Conservation (phyloP, 2,329 filamentous ascomycete species). For the Sporothrix pallida region DNA sequence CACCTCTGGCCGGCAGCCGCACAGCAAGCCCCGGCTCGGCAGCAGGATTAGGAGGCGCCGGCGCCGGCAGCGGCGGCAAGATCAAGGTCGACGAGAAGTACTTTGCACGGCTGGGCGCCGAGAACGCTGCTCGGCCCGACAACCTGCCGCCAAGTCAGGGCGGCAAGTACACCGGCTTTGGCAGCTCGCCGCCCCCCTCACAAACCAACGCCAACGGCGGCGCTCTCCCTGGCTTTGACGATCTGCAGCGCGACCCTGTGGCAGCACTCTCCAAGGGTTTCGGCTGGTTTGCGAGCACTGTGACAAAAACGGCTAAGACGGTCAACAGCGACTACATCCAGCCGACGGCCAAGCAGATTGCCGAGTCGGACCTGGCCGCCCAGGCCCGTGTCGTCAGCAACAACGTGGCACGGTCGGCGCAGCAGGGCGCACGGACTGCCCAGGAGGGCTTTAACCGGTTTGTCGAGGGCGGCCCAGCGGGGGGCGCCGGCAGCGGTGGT, state of each 20-base stretch:
- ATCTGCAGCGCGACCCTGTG: conserved; percentile 89
- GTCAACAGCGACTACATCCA: conserved; percentile 92
- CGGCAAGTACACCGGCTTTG: conserved; percentile 91
- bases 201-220: conserved; percentile 48
- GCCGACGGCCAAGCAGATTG: conserved; percentile 87
- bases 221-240: conserved; percentile 73
- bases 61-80: conserved; percentile 49
- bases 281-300: conserved; percentile 88
- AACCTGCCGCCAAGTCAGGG: conserved; percentile 84
- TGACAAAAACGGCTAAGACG: conserved; percentile 87
- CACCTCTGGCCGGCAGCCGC: conserved; percentile 38
- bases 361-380: conserved; percentile 77
- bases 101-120: conserved; percentile 82
- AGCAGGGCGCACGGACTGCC: conserved; percentile 74
- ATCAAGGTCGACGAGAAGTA: conserved; percentile 81
- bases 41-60: not conserved
- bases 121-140: conserved; percentile 78
- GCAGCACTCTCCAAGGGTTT: conserved; percentile 89
- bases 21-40: conserved; percentile 40
- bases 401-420: conserved; percentile 69
- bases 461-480: conserved; percentile 71
- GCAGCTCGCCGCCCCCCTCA: conserved; percentile 70
- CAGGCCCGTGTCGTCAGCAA: conserved; percentile 67
- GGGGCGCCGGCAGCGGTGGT: conserved; percentile 39
- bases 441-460: conserved; percentile 84